Evolutionary conservation across 192 early-diverging fungal species (phyloP).

Genomic region (Coemansia sp.): DNA sequence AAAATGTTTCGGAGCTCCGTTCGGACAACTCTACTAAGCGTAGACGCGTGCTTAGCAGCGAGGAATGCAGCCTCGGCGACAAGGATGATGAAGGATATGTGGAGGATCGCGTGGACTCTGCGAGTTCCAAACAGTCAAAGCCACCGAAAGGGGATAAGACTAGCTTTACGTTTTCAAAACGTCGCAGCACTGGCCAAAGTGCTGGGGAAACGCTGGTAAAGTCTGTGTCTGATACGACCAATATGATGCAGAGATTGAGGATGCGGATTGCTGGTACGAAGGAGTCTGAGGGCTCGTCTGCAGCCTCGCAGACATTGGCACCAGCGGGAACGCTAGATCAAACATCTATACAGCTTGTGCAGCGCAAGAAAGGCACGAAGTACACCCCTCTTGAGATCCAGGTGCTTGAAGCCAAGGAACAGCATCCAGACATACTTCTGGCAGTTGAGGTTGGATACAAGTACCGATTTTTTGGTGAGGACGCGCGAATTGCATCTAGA

Average conservation of each 20-base stretch:
- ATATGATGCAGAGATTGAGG: conserved; percentile 29
- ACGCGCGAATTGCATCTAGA: conserved; percentile 77
- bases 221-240: conserved; percentile 24
- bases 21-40: conserved; percentile 4
- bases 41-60: conserved; percentile 1
- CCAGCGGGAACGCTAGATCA: conserved; percentile 13
- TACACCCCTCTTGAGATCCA: conserved; percentile 87
- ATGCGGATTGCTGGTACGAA: conserved; percentile 23
- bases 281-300: neutral
- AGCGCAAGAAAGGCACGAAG: conserved; percentile 32
- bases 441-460: conserved; percentile 95
- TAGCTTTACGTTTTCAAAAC: neutral
- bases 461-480: conserved; percentile 87
- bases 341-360: conserved; percentile 46
- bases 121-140: neutral
- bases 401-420: conserved; percentile 69
- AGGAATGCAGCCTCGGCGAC: neutral
- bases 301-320: neutral
- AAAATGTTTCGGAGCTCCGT: neutral
- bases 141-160: neutral
- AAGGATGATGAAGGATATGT: conserved; percentile 2
- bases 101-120: neutral
- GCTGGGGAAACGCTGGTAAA: conserved; percentile 15
- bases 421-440: conserved; percentile 72
- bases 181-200: conserved; percentile 4